phyloP scores from a whole-genome alignment of 2,329 filamentous ascomycete species.

The Daldinia eschscholtzii region DNA sequence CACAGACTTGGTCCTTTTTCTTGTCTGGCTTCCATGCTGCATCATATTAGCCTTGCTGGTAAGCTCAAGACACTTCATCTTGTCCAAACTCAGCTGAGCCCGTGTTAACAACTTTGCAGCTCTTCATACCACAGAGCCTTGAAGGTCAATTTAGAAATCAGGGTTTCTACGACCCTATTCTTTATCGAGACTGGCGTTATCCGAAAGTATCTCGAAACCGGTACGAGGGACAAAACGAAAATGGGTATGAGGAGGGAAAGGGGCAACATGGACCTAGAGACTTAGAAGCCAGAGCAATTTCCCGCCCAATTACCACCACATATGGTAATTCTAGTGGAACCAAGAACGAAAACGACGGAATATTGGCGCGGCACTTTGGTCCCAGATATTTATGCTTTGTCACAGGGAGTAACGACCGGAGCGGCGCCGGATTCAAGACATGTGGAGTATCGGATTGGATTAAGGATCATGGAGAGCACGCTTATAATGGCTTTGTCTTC shows the following conservation, averaged over 20 bases:
- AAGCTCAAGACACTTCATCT: background rate
- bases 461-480: background rate
- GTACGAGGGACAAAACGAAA: background rate
- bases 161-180: background rate
- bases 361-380: background rate
- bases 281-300: background rate
- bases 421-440: background rate
- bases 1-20: background rate
- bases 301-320: background rate
- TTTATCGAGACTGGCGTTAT: conserved; percentile 1
- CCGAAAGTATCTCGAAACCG: conserved; percentile 2
- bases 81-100: background rate
- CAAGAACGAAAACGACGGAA: background rate
- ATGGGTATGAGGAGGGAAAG: background rate
- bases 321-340: background rate
- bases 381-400: background rate
- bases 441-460: background rate
- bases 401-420: background rate
- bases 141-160: background rate
- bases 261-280: background rate
- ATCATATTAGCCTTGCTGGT: background rate
- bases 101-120: background rate
- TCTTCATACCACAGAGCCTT: conserved; percentile 5
- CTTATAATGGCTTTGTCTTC: conserved; percentile 1
- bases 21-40: background rate